Base-by-base conservation (phyloP, 1,284 basidiomycete species). In the Trichosporon sp. region DNA sequence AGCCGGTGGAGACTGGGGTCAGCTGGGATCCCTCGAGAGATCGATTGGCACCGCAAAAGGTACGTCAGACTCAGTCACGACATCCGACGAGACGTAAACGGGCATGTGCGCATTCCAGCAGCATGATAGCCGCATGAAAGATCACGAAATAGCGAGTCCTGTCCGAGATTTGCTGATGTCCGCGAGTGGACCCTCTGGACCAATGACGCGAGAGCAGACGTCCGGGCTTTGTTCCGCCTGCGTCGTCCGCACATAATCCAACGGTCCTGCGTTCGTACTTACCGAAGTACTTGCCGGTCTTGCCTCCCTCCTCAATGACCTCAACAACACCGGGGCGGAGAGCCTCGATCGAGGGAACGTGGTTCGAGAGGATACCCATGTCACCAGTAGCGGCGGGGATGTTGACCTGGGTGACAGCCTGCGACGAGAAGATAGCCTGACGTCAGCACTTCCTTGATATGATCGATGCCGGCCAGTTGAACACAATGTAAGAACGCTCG, bases 351-450 rank as follows among this genome's bases (percentile, higher is more conserved):
- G 93, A 91, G 61, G 95, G 91, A 72, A 97, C 94, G 86, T 98
- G 95, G 88, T 96, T 96, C 78, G 96, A 93, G 76, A 98, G 90
- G 81, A 98, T 92, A 88, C 96, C 95, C 94, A 98, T 97, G 85
- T 97, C 95, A 85, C 95, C 96, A n/a, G 93, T 91, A 71, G 91
- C 91, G 66, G 94, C 96, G 63, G 94, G 87, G 77, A 97, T 87
- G 87, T 96, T 97, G 78, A 98, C 95, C 86, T 97, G 95, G 43
- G 92, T 89, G 73, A 96, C 95, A 84, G 94, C 93, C 77, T 89
- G 84, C 37, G 93, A 92, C 71, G 89, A 89, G 88, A 90, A 96
- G 83, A 98, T 89, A 68, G 94, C 87, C 95, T 97, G 80, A 69
- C 68, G 73, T 74, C 69, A 74, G 73, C 51, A 11, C 32, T 5